Conservation (phyloP, 192 early-diverging fungal species). For the Lunasporangiospora selenospora region DNA sequence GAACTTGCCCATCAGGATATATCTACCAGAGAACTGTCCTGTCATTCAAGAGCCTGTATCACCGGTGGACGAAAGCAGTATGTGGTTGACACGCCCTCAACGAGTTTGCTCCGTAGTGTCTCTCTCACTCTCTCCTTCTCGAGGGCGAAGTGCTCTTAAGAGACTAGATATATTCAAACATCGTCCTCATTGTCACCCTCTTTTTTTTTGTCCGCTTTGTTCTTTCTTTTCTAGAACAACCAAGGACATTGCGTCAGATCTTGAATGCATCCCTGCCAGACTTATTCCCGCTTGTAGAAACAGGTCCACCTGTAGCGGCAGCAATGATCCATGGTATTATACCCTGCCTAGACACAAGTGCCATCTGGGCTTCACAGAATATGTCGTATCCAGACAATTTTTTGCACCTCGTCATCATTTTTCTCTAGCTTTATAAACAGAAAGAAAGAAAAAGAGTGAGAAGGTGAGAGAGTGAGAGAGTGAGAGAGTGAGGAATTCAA, state of each 20-base stretch:
- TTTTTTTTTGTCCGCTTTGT: too few relatives aligned
- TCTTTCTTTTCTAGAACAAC: conserved; percentile 32
- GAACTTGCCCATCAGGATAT: conserved; percentile 66
- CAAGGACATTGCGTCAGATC: conserved; percentile 50
- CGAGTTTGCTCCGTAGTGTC: too few relatives aligned
- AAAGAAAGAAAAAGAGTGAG: neutral
- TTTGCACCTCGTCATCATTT: conserved; percentile 75
- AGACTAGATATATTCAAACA: too few relatives aligned
- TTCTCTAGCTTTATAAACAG: too few relatives aligned
- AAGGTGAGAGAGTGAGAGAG: too few relatives aligned
- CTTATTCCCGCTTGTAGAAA: conserved; percentile 44
- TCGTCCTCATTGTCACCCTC: neutral
- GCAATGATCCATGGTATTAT: conserved; percentile 76
- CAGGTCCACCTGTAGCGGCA: conserved; percentile 47
- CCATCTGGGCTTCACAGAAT: conserved; percentile 78
- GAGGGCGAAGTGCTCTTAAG: too few relatives aligned
- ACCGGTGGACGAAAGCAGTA: conserved; percentile 57
- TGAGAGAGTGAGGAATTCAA: too few relatives aligned
- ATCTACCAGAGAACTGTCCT: conserved; percentile 61
- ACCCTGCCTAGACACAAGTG: conserved; percentile 73
- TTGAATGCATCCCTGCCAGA: conserved; percentile 57
- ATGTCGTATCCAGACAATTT: conserved; percentile 84
- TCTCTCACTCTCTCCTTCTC: too few relatives aligned
- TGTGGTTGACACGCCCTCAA: too few relatives aligned
- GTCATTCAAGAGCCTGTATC: conserved; percentile 68